These are phyloP conservation scores for Cercospora zeina DNA, from an alignment of 2,329 filamentous ascomycete species.

Conservation along the genomic window DNA sequence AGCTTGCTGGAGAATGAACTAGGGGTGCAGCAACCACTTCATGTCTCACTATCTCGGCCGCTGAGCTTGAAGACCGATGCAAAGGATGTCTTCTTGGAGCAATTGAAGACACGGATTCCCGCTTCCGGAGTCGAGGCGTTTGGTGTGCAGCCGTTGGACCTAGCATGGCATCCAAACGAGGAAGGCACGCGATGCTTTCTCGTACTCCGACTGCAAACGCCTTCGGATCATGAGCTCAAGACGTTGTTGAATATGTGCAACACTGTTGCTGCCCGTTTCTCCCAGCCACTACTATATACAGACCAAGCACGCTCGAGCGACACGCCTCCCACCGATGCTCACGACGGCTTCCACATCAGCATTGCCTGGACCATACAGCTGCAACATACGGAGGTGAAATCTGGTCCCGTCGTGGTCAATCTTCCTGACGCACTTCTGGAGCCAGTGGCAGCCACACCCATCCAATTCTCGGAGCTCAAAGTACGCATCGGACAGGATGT, in stretches of 20 bases:
- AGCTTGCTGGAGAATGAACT: conserved; percentile 76
- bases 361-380: conserved; percentile 75
- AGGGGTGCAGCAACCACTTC: conserved; percentile 74
- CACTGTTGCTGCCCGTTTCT: conserved; percentile 57
- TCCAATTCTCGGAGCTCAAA: conserved; percentile 48
- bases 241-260: conserved; percentile 69
- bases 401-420: conserved; percentile 2
- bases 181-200: conserved; percentile 77
- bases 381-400: conserved; percentile 55
- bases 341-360: conserved; percentile 72
- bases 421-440: conserved; percentile 17
- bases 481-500: conserved; percentile 50
- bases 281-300: conserved; percentile 71
- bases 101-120: conserved; percentile 52
- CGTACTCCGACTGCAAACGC: conserved; percentile 62
- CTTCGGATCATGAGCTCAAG: conserved; percentile 43
- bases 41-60: conserved; percentile 86
- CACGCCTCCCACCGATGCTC: conserved; percentile 8
- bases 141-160: conserved; percentile 46
- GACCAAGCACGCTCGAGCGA: conserved; percentile 21
- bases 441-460: conserved; percentile 21
- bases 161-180: conserved; percentile 68
- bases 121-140: conserved; percentile 49
- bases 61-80: conserved; percentile 71
- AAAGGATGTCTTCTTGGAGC: conserved; percentile 66